phyloP scores from a whole-genome alignment of 176 grass and related monocot genomes.

The Oryza nivara region DNA sequence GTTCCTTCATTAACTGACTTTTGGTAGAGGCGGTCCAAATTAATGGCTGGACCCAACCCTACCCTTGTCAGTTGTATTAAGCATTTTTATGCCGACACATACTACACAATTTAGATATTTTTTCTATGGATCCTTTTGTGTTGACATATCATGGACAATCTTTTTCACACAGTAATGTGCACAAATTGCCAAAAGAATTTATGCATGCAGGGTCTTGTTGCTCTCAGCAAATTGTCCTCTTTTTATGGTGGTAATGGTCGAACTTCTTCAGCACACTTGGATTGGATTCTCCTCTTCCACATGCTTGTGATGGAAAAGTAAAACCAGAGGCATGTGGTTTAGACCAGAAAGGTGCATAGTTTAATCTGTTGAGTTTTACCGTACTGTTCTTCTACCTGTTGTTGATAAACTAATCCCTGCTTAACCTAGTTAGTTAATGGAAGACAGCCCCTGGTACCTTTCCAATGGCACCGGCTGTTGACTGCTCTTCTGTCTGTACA shows the following conservation, averaged over 20 bases:
- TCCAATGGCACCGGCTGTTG: constrained; percentile 46
- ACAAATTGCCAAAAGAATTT: constrained; percentile 13
- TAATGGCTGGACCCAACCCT: constrained; percentile 10
- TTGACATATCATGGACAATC: not conserved
- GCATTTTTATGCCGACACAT: constrained; percentile 5
- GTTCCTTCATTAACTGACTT: constrained; percentile 3
- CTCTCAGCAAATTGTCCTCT: constrained; percentile 22
- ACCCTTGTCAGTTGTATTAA: not conserved
- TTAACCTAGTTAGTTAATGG: constrained; percentile 40
- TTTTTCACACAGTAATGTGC: not conserved
- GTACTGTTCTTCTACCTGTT: constrained; percentile 10
- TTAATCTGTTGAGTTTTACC: constrained; percentile 29
- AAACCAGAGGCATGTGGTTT: constrained; percentile 40
- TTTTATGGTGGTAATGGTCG: constrained; percentile 13
- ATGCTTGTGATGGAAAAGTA: constrained; percentile 43
- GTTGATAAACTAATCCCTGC: constrained; percentile 40
- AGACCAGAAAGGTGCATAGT: constrained; percentile 29
- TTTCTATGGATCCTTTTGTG: not conserved
- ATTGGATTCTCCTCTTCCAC: constrained; percentile 18
- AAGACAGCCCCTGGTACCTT: constrained; percentile 40
- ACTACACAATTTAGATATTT: not conserved
- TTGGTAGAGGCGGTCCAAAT: not conserved
- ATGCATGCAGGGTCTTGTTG: constrained; percentile 14
- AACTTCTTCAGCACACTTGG: constrained; percentile 12
- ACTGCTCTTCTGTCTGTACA: constrained; percentile 56